Percentiles rank a stretch among this genome's conserved stretches.
Evolutionary conservation across 331 rosid species (phyloP).

Genomic region (Saraca asoca): DNA sequence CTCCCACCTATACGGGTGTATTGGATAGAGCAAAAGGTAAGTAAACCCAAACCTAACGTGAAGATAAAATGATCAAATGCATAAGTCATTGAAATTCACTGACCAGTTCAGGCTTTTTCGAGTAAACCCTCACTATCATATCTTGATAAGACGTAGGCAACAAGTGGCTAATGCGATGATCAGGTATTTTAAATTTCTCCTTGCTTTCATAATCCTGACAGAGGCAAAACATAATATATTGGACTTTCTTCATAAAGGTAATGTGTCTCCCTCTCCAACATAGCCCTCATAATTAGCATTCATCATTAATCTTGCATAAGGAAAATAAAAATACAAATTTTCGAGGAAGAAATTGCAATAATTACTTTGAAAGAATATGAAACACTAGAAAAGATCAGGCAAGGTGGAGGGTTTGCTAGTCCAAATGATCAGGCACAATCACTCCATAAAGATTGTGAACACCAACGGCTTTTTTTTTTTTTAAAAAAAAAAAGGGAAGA

Average conservation of each 20-base stretch:
- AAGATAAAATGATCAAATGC: conserved; percentile 16
- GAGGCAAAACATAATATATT: conserved; percentile 1
- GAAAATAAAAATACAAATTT: background rate
- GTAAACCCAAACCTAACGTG: background rate
- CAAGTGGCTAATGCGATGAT: conserved; percentile 85
- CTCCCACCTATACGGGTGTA: conserved; percentile 63
- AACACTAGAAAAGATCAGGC: background rate
- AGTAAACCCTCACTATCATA: conserved; percentile 88
- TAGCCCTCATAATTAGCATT: conserved; percentile 17
- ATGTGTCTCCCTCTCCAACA: background rate
- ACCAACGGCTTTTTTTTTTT: background rate
- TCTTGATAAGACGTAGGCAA: conserved; percentile 84
- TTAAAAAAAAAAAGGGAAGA: background rate
- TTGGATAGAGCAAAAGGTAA: conserved; percentile 28
- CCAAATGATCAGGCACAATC: background rate
- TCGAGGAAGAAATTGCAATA: background rate
- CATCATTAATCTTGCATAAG: background rate
- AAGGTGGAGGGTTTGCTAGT: conserved; percentile 17
- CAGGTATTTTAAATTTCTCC: conserved; percentile 67
- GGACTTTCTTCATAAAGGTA: background rate
- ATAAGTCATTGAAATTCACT: conserved; percentile 33
- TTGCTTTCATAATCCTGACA: conserved; percentile 82
- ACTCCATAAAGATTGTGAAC: conserved; percentile 12
- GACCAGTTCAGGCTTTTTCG: conserved; percentile 95
- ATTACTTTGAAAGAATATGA: no score